Conservation (phyloP, 768 basidiomycete species). For the Amanita subjunquillea region DNA sequence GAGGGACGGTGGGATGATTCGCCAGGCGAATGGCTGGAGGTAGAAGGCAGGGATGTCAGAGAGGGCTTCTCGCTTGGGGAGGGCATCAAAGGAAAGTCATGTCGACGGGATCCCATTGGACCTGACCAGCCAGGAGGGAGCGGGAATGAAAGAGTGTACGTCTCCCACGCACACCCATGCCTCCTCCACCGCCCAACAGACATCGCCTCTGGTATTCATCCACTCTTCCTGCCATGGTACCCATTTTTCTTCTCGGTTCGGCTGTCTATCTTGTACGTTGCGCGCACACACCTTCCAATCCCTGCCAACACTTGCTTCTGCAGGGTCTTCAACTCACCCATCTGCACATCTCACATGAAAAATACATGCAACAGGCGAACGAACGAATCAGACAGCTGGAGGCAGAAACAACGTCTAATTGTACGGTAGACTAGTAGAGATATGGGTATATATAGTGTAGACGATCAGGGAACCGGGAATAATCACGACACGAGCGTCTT, state of each 20-base stretch:
- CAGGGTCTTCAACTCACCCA: constrained; percentile 63
- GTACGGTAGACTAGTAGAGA: background rate
- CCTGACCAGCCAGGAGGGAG: constrained; percentile 22
- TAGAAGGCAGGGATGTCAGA: background rate
- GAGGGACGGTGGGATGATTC: constrained; percentile 14
- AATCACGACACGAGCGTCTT: constrained; percentile 15
- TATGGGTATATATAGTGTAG: background rate
- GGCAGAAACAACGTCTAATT: constrained; percentile 32
- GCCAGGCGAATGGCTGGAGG: background rate
- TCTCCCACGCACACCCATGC: background rate
- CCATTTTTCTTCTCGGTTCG: constrained; percentile 68
- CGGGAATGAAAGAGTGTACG: constrained; percentile 9
- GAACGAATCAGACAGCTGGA: constrained; percentile 46
- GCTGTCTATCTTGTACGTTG: constrained; percentile 60
- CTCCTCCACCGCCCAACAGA: background rate
- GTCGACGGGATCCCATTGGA: constrained; percentile 15
- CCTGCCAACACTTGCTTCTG: background rate
- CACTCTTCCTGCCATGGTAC: constrained; percentile 68
- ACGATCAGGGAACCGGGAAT: background rate
- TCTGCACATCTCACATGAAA: constrained; percentile 57
- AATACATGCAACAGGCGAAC: constrained; percentile 53
- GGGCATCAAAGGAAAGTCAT: background rate
- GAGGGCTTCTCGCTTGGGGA: background rate
- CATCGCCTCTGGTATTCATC: constrained; percentile 64
- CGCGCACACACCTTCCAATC: background rate